phyloP scores from a whole-genome alignment of 768 basidiomycete species.

The Pleurotus sapidus region DNA sequence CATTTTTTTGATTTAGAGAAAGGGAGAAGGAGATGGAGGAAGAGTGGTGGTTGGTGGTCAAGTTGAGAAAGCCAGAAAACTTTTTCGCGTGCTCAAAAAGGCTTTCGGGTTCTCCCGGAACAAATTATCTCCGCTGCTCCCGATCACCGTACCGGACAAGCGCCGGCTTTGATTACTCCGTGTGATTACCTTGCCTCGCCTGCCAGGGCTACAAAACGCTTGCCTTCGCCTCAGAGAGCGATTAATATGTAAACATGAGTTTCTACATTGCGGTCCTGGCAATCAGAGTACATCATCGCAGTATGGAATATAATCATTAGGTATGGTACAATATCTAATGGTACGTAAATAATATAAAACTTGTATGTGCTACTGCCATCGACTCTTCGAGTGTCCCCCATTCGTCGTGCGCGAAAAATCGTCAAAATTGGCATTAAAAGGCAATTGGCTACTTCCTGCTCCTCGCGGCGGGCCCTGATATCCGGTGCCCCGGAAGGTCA shows the following conservation, averaged over 20 bases:
- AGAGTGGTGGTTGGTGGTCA: conserved; percentile 54
- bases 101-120: conserved; percentile 48
- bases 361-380: conserved; percentile 9
- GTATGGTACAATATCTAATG: conserved; percentile 1
- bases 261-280: too few species aligned
- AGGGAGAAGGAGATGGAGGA: conserved; percentile 37
- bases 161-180: not conserved
- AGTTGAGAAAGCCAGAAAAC: conserved; percentile 43
- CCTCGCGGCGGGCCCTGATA: not conserved
- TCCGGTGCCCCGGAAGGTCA: not conserved
- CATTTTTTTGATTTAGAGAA: conserved; percentile 56
- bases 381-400: conserved; percentile 5
- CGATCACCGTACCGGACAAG: conserved; percentile 10
- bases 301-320: not conserved
- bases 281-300: too few species aligned
- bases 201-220: not conserved
- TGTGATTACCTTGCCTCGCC: not conserved
- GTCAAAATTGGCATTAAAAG: not conserved
- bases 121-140: conserved; percentile 40
- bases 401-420: conserved; percentile 2
- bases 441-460: not conserved
- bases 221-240: too few species aligned
- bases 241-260: too few species aligned
- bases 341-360: not conserved
- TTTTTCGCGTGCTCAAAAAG: conserved; percentile 45